phyloP scores from a whole-genome alignment of 2,329 filamentous ascomycete species.

The Xylaria hypoxylon region DNA sequence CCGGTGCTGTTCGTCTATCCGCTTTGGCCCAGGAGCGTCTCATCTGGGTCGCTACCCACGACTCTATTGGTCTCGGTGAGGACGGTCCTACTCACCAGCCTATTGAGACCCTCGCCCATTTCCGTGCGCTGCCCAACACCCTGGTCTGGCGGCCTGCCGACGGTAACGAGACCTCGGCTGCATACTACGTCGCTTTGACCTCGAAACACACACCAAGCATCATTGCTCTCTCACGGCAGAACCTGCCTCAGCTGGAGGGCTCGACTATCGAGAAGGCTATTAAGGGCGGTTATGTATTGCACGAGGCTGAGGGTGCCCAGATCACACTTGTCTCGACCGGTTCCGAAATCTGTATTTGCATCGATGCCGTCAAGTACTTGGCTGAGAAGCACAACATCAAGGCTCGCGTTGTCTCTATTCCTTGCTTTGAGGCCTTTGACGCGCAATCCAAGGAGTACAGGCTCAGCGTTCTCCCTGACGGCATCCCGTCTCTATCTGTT shows the following conservation, averaged over 20 bases:
- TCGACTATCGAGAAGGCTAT: conserved; percentile 88
- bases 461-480: conserved; percentile 91
- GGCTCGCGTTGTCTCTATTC: conserved; percentile 93
- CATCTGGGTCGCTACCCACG: conserved; percentile 97
- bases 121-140: conserved; percentile 98
- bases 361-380: conserved; percentile 92
- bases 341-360: conserved; percentile 93
- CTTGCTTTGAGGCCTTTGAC: conserved; percentile 98
- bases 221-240: conserved; percentile 95
- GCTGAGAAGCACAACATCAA: conserved; percentile 88
- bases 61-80: conserved; percentile 99
- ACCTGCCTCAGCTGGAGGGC: conserved; percentile 96
- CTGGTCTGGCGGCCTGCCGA: conserved; percentile 99
- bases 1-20: conserved; percentile 93
- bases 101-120: conserved; percentile 97
- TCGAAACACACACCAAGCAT: conserved; percentile 92
- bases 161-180: conserved; percentile 97
- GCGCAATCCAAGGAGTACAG: conserved; percentile 94
- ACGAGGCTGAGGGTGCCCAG: conserved; percentile 85
- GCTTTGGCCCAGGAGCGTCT: conserved; percentile 89
- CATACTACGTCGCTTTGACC: conserved; percentile 95
- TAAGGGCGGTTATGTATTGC: conserved; percentile 95
- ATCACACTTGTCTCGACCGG: conserved; percentile 94
- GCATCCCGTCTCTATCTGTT: conserved; percentile 90
- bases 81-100: conserved; percentile 99